A percentile compares a stretch with the other conserved stretches of the same genome.
Conservation (phyloP, 306 rosid genomes). For the Rosa multiflora region DNA sequence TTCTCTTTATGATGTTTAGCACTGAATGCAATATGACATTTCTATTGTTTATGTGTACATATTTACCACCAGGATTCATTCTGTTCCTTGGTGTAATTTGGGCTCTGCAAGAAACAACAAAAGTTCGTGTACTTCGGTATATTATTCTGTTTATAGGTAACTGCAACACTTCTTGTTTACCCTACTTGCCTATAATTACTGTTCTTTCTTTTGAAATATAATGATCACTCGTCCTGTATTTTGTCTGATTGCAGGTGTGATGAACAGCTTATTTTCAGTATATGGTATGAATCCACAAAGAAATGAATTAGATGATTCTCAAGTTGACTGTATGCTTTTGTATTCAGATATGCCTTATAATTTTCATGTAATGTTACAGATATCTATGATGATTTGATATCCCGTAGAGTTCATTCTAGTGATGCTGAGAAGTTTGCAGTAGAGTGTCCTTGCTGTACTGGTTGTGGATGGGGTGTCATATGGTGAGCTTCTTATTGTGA, state of each 20-base stretch:
- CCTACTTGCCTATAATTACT: neutral
- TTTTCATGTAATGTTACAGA: slow-evolving; percentile 37
- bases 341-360: slow-evolving; percentile 5
- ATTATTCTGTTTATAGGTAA: slow-evolving; percentile 59
- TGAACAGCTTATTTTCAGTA: slow-evolving; percentile 71
- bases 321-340: slow-evolving; percentile 8
- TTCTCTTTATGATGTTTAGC: neutral
- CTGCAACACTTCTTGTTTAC: slow-evolving; percentile 1
- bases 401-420: slow-evolving; percentile 66
- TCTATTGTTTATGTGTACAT: slow-evolving; percentile 10
- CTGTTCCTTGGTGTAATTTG: slow-evolving; percentile 57
- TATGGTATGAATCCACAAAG: slow-evolving; percentile 46
- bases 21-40: slow-evolving; percentile 12
- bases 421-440: slow-evolving; percentile 73
- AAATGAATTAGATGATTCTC: slow-evolving; percentile 1
- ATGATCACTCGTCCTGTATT: neutral
- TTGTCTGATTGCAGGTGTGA: slow-evolving; percentile 51
- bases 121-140: slow-evolving; percentile 49
- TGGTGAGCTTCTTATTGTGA: slow-evolving; percentile 43
- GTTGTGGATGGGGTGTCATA: slow-evolving; percentile 72
- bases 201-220: neutral
- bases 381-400: slow-evolving; percentile 65
- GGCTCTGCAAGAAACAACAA: slow-evolving; percentile 65
- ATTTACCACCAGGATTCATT: slow-evolving; percentile 53
- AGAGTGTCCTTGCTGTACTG: slow-evolving; percentile 71